phyloP scores from a whole-genome alignment of 2,329 filamentous ascomycete species.

The Zymoseptoria tritici region DNA sequence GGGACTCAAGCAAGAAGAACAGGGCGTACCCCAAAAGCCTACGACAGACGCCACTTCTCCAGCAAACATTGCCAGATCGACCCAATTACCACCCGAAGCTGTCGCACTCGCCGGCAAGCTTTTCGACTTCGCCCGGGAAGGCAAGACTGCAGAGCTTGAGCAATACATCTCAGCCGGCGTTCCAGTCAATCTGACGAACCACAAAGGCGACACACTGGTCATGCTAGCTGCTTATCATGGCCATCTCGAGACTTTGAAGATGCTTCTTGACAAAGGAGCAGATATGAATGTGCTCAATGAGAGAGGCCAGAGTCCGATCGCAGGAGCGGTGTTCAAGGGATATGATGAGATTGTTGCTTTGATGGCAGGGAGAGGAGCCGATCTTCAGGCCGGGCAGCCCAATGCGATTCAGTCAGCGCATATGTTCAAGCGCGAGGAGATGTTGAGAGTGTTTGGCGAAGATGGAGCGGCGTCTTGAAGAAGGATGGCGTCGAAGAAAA shows the following conservation, averaged over 20 bases:
- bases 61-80: background rate
- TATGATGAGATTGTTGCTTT: constrained; percentile 57
- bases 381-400: constrained; percentile 36
- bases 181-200: constrained; percentile 63
- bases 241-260: constrained; percentile 51
- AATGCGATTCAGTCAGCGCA: constrained; percentile 40
- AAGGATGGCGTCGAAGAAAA: background rate
- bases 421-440: constrained; percentile 39
- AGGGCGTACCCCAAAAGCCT: background rate
- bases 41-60: background rate
- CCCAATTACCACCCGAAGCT: constrained; percentile 52
- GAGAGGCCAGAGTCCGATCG: constrained; percentile 59
- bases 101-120: constrained; percentile 59
- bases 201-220: constrained; percentile 65
- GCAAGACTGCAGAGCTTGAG: constrained; percentile 51
- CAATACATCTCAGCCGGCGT: constrained; percentile 59
- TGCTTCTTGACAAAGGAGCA: background rate
- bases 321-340: constrained; percentile 66
- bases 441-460: constrained; percentile 30
- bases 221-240: constrained; percentile 69
- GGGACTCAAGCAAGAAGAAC: background rate
- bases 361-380: constrained; percentile 37
- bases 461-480: constrained; percentile 1
- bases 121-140: constrained; percentile 59
- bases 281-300: constrained; percentile 49